Percentiles rank a stretch among this genome's conserved stretches.
Conservation (phyloP, 371 early-diverging fungal genomes). For the Umbelopsis sp. region DNA sequence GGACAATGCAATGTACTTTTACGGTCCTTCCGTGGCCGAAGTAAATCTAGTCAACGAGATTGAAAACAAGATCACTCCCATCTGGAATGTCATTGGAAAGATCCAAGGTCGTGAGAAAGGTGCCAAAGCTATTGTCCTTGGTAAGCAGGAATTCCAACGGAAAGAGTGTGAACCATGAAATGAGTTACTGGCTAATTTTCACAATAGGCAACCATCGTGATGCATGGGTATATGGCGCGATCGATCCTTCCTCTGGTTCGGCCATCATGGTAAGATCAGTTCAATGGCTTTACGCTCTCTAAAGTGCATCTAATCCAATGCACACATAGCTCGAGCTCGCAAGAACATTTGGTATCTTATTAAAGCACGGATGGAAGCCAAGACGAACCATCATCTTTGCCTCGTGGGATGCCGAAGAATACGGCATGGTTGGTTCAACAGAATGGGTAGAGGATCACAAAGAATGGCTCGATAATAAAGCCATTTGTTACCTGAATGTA, state of each 20-base stretch:
- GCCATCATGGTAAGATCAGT: constrained; percentile 50
- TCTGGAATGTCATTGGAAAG: constrained; percentile 68
- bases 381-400: constrained; percentile 61
- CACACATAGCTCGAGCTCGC: constrained; percentile 50
- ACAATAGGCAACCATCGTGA: constrained; percentile 65
- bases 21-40: constrained; percentile 56
- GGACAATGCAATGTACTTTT: constrained; percentile 50
- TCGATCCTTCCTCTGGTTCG: constrained; percentile 70
- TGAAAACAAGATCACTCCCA: constrained; percentile 56
- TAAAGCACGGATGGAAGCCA: constrained; percentile 62
- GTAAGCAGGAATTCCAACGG: constrained; percentile 14
- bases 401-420: constrained; percentile 70
- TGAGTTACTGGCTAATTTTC: background rate
- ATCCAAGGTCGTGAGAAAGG: constrained; percentile 62
- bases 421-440: constrained; percentile 61
- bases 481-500: constrained; percentile 65
- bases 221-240: constrained; percentile 69
- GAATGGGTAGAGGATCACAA: constrained; percentile 67
- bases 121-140: constrained; percentile 59
- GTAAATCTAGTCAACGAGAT: constrained; percentile 59
- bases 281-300: too few species aligned
- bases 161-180: too few species aligned
- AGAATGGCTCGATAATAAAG: constrained; percentile 54
- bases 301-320: too few species aligned
- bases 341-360: constrained; percentile 51